Base-by-base conservation (phyloP, 371 early-diverging fungal genomes). In the Lichtheimia corymbifera region DNA sequence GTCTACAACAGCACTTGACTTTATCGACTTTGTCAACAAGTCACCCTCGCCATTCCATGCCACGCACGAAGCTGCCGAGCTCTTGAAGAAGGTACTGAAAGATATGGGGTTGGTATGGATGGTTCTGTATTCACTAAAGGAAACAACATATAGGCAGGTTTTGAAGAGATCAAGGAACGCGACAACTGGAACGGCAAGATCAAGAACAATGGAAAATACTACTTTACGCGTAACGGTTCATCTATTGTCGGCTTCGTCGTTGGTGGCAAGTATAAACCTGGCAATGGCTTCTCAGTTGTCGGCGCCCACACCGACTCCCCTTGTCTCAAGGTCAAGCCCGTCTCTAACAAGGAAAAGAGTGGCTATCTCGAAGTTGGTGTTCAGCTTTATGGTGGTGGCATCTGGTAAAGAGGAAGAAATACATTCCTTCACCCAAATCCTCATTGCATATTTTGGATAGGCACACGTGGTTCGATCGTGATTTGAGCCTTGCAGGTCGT, bases 391-490 rank as follows among this genome's bases (percentile, higher is more conserved):
- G 98, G 98, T 63, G 98, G 97, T 50, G 97, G 95, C 45, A 78
- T 95, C 17, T 97, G 96, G 93, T 90, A 81, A 65, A 55, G 3
- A 4, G 30, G 44, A 54, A 60, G 18, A n/a, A n/a, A 7, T n/a
- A 50, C 27, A 42, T 18, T 6, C 9, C 43, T 47, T 30, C 18
- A 53, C 12, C 20, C 18, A 25, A 18, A 17, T 11, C 7, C 25
- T 45, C 17, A 15, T 42, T 20, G 22, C 35, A 35, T 35, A 11
- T 11, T 6, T 35, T 35, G 35, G 18, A 14, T 12, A 90, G 94
- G 97, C 93, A 97, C 72, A 95, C 98, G 18, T 99, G 98, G 97
- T 99, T 98, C 76, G 99, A 99, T 77, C 89, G 98, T 58, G 97
- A 98, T 75, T 80, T 99, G 55, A 86, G 93, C 72, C 77, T 99